Conservation (phyloP, 352 stramenopile species). For the Bremia lactucae region DNA sequence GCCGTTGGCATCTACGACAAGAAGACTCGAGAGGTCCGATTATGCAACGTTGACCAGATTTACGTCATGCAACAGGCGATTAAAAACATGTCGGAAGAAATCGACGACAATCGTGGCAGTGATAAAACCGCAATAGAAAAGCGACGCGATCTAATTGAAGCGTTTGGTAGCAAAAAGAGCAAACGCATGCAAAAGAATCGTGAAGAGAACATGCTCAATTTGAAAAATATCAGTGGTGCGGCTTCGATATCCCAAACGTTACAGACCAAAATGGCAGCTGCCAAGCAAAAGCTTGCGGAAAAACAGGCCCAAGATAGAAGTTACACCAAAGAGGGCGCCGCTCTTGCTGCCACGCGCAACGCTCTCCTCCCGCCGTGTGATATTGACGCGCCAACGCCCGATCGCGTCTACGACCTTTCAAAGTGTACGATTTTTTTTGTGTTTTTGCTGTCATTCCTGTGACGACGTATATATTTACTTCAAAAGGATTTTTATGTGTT, state of each 20-base stretch:
- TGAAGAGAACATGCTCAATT: slow-evolving; percentile 74
- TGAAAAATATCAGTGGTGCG: slow-evolving; percentile 65
- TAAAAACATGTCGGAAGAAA: slow-evolving; percentile 55
- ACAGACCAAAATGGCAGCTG: slow-evolving; percentile 63
- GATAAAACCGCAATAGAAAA: slow-evolving; percentile 59
- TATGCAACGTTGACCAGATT: slow-evolving; percentile 73
- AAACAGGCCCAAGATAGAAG: slow-evolving; percentile 38
- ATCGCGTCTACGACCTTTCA: slow-evolving; percentile 66
- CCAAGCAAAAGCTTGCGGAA: slow-evolving; percentile 35
- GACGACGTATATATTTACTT: no score
- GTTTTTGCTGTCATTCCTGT: slow-evolving; percentile 3
- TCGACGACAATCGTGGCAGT: slow-evolving; percentile 50
- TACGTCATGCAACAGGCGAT: slow-evolving; percentile 83
- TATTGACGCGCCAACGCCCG: slow-evolving; percentile 57
- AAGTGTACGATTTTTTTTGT: slow-evolving; percentile 41
- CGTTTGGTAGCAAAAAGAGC: slow-evolving; percentile 78
- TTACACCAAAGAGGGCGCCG: slow-evolving; percentile 44
- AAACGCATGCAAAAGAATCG: slow-evolving; percentile 75
- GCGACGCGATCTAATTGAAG: slow-evolving; percentile 60
- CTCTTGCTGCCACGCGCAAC: slow-evolving; percentile 45
- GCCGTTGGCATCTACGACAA: slow-evolving; percentile 72
- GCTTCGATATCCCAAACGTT: slow-evolving; percentile 56
- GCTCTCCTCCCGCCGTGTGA: slow-evolving; percentile 61
- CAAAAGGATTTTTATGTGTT: not conserved
- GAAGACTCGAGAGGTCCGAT: slow-evolving; percentile 52